Evolutionary conservation across 2,329 filamentous ascomycete genomes (phyloP).

Genomic region (Fusarium brachygibbosum): DNA sequence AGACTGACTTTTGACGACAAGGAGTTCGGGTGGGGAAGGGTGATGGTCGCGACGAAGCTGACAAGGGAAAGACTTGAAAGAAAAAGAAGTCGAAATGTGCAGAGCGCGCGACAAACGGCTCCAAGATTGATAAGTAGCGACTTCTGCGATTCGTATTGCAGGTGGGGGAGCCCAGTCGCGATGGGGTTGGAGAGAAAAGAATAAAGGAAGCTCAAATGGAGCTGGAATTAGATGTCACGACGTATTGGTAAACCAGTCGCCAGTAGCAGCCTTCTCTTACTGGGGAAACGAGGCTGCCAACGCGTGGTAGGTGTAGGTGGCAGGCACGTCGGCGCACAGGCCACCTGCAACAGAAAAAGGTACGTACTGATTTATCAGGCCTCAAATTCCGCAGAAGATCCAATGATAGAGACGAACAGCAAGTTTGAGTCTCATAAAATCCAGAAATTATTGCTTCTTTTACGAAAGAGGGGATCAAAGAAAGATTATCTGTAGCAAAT

Average conservation of each 20-base stretch:
- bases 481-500: not conserved
- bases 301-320: constrained; percentile 17
- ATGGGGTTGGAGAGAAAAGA: constrained; percentile 40
- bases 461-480: not conserved
- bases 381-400: not conserved
- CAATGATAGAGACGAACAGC: not conserved
- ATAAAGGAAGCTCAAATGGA: constrained; percentile 41
- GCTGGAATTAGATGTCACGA: constrained; percentile 41
- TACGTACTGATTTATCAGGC: constrained; percentile 19
- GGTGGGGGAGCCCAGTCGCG: constrained; percentile 41
- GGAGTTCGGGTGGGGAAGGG: constrained; percentile 41
- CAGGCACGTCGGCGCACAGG: constrained; percentile 38
- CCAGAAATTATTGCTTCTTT: too few relatives aligned
- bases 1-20: constrained; percentile 49
- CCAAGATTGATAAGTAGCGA: constrained; percentile 5
- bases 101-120: constrained; percentile 10
- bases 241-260: constrained; percentile 43
- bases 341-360: constrained; percentile 14
- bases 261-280: constrained; percentile 42
- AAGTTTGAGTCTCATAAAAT: not conserved
- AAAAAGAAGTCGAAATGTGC: constrained; percentile 18
- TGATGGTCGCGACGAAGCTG: constrained; percentile 33
- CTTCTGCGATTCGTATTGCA: constrained; percentile 25
- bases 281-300: constrained; percentile 46
- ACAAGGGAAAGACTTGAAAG: constrained; percentile 46